phyloP scores from a whole-genome alignment of 495 filamentous ascomycete species.

The Penicillium bovifimosum region DNA sequence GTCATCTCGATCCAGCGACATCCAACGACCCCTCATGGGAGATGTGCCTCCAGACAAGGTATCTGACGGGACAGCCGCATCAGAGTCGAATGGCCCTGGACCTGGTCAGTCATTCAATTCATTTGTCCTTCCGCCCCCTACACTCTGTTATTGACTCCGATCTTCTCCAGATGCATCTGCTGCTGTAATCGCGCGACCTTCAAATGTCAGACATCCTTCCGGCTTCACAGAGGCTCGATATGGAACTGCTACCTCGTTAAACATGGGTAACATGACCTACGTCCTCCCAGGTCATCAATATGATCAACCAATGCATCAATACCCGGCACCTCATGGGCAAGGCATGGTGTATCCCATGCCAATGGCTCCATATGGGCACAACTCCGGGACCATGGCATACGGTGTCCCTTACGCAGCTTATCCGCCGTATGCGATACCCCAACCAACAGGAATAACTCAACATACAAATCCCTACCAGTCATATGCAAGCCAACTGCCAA shows the following conservation, averaged over 20 bases:
- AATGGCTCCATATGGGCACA: conserved; percentile 34
- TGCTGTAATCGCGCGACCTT: conserved; percentile 16
- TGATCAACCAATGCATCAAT: conserved; percentile 33
- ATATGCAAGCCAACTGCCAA: conserved; percentile 18
- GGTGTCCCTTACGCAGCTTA: conserved; percentile 28
- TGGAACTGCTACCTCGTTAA: conserved; percentile 31
- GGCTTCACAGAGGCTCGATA: conserved; percentile 22
- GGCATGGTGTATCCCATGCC: conserved; percentile 36
- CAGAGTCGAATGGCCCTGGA: conserved; percentile 12
- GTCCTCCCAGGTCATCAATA: conserved; percentile 40
- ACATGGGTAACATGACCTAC: conserved; percentile 43
- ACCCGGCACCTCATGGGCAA: conserved; percentile 21
- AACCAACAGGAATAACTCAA: conserved; percentile 18
- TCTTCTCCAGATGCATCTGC: conserved; percentile 13
- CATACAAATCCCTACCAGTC: conserved; percentile 31
- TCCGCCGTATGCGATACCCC: conserved; percentile 26
- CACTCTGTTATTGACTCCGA: conserved; percentile 8
- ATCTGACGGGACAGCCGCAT: conserved; percentile 11
- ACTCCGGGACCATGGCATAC: conserved; percentile 22
- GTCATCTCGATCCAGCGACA: conserved; percentile 10
- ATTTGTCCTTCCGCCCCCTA: neutral
- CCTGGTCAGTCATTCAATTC: conserved; percentile 24
- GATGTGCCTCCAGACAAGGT: conserved; percentile 27
- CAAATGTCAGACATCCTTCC: conserved; percentile 21
- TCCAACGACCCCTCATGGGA: conserved; percentile 21